Base-by-base conservation (phyloP, 805 yeast species). In the Candida oleophila region DNA sequence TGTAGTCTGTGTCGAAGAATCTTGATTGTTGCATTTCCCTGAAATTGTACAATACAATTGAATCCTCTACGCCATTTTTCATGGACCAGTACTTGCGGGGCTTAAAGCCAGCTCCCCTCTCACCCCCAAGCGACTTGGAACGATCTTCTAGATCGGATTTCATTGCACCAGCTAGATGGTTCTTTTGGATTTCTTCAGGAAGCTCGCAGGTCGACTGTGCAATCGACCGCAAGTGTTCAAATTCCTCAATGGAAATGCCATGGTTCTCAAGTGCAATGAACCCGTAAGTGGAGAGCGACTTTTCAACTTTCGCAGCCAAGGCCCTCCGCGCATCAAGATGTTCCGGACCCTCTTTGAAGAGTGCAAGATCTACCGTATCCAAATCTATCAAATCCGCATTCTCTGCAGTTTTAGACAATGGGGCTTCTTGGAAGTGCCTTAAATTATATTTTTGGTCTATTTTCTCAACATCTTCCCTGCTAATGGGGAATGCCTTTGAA, bases 191-290 rank as follows among this genome's bases (percentile, higher is more conserved):
- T 21, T 69, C 74, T 16, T 68, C 69, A 2, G 77, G 70, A 4
- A 71, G 52, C 37, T 71, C 73, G 37, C 72, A 59, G 2, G 73
- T 58, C 1, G 72, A 61, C 51, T 74, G 79, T 1, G 75, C 69
- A 18, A 74, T 55, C 0, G 77, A 60, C 47, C 68, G 60, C 38
- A 73, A 51, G n/a, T 61, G 61, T 9, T 62, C 69, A 11, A 74
- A 52, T 11, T 55, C 53, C 18, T 62, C 69, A 11, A 49, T 52
- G 2, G 56, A 55, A 43, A 73, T 62, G 1, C 79, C 80, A 49
- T 70, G 77, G 49, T 73, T 73, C 9, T 60, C 54, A 18, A 76
- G 48, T 25, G 69, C 68, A 58, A 75, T 71, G 51, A 76, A 76
- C 1, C 80, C 80, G 45, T 68, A 65, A 1, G 72, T 66, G 2